Base-by-base conservation (phyloP, 2,329 filamentous ascomycete genomes). In the Calonectria hongkongensis region DNA sequence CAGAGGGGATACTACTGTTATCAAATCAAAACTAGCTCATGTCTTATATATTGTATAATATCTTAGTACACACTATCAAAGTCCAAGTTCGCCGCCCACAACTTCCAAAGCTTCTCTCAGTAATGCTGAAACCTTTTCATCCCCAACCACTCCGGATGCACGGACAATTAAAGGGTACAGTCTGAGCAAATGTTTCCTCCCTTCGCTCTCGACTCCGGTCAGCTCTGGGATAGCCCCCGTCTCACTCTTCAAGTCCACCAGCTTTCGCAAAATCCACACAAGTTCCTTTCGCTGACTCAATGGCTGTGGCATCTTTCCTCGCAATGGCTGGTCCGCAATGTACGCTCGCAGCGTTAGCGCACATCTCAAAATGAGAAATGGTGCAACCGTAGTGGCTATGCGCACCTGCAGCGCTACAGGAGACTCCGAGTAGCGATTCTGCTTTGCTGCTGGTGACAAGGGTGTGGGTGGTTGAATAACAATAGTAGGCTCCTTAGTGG, bases 281-380 rank as follows among this genome's bases (percentile, higher is more conserved):
- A 99, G 85, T 81, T 98, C 97, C 74, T 90, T 92, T 51, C 94
- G 90, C 80, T 98, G 94, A 10, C 92, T 93, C 6, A 95, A 87
- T 0, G 96, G 96, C 82, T 97, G 94, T 5, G 97, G 97, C 92
- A 97, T 97, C 63, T 92, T 90, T 0, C 97, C 96, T 16, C 97
- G 90, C 25, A 99, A 87, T 0, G 96, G 96, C 81, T 98, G 96
- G 82, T 99, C 97, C 4, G 95, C 94, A 56, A 97, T 92, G 81
- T 98, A 98, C 0, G 93, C 89, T 69, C 95, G 92, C n/a, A 98
- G 85, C 0, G 94, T 92, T 18, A 98, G 87, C 0, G 94, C 95
- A 15, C 94, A 92, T 3, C 97, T 92, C 2, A 98, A 87, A 54
- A 98, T 93, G 3, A 98, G 88, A 79, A 95, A 96, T 0, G 95